Evolutionary conservation across 257 asterid genomes (phyloP).

Genomic region (Eustoma russellianum): DNA sequence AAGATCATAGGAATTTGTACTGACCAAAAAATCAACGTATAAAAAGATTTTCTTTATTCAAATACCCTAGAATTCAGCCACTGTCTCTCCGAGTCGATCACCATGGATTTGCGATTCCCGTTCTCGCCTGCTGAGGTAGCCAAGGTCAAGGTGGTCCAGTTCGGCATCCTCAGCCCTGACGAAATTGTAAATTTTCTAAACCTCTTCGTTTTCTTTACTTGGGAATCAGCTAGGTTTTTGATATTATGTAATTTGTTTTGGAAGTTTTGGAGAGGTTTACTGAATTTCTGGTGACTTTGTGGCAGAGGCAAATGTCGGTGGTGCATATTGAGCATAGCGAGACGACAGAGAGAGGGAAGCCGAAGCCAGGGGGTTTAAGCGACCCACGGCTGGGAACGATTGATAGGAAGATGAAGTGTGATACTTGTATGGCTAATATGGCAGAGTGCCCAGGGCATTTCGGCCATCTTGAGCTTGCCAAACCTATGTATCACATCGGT

Average conservation of each 20-base stretch:
- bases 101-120: slow-evolving; percentile 86
- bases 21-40: neutral
- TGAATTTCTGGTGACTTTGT: neutral
- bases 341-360: slow-evolving; percentile 95
- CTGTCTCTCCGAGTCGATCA: slow-evolving; percentile 1
- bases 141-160: slow-evolving; percentile 75
- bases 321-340: slow-evolving; percentile 96
- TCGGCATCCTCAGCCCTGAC: slow-evolving; percentile 91
- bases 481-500: slow-evolving; percentile 97
- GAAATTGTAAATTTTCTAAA: slow-evolving; percentile 52
- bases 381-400: slow-evolving; percentile 90
- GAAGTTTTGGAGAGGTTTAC: too few species aligned
- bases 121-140: slow-evolving; percentile 96
- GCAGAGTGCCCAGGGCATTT: slow-evolving; percentile 99
- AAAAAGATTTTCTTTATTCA: neutral
- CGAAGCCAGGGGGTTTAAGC: slow-evolving; percentile 84
- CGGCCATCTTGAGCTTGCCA: slow-evolving; percentile 96
- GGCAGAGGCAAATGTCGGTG: slow-evolving; percentile 97
- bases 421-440: slow-evolving; percentile 97
- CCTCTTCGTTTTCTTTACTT: neutral
- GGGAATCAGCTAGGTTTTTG: slow-evolving; percentile 10
- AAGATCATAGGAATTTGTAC: neutral
- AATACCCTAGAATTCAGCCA: slow-evolving; percentile 25
- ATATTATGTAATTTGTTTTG: neutral
- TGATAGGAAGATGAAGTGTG: slow-evolving; percentile 92